Evolutionary conservation across 2,329 filamentous ascomycete species (phyloP).

Genomic region (Trichoderma simmonsii): DNA sequence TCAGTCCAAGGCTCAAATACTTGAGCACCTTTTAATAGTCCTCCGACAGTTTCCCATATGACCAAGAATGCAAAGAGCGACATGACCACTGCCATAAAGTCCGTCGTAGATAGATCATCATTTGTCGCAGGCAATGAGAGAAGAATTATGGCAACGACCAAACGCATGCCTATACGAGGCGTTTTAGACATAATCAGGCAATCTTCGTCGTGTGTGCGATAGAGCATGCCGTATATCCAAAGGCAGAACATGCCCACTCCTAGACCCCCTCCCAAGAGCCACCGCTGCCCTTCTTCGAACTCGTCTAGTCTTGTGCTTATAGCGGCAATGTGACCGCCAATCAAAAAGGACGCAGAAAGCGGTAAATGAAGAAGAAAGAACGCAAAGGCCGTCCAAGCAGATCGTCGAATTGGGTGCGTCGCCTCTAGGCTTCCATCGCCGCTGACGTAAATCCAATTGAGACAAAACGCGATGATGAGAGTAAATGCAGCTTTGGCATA

Average conservation of each 20-base stretch:
- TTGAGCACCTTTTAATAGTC: conserved; percentile 29
- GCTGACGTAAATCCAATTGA: conserved; percentile 50
- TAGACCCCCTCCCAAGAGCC: conserved; percentile 46
- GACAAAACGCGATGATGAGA: conserved; percentile 47
- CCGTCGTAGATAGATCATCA: conserved; percentile 29
- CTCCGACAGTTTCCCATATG: conserved; percentile 44
- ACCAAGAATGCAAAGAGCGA: conserved; percentile 40
- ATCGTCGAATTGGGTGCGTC: conserved; percentile 45
- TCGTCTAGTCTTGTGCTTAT: conserved; percentile 37
- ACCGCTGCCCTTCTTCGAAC: conserved; percentile 43
- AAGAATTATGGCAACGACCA: conserved; percentile 31
- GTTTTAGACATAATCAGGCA: conserved; percentile 34
- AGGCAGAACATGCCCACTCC: conserved; percentile 45
- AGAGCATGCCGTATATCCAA: conserved; percentile 41
- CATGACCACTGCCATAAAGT: conserved; percentile 43
- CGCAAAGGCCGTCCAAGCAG: conserved; percentile 42
- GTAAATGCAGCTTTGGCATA: conserved; percentile 47
- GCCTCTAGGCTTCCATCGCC: conserved; percentile 44
- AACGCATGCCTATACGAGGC: conserved; percentile 36
- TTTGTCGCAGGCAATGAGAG: conserved; percentile 38
- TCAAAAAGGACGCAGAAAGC: conserved; percentile 43
- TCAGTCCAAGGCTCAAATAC: conserved; percentile 36
- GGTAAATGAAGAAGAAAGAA: conserved; percentile 46
- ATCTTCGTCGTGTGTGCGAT: conserved; percentile 37
- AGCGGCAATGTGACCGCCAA: conserved; percentile 46